Evolutionary conservation across 2,329 filamentous ascomycete species (phyloP), one percentile per base, ranked within the genome.

Genomic region (Apiospora arundinis): DNA sequence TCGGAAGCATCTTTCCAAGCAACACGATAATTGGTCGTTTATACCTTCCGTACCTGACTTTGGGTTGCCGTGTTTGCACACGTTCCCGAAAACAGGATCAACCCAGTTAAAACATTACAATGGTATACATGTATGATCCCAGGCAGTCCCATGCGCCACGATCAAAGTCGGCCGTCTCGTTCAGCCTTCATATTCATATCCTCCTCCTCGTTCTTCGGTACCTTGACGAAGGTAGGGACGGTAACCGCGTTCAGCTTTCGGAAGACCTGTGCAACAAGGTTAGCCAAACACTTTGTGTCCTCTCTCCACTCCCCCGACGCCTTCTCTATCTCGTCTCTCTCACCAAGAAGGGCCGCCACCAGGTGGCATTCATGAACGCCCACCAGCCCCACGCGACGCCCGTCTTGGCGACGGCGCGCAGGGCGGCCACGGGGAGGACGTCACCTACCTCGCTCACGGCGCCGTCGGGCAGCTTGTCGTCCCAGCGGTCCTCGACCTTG

Each of bases 401-500:
- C 16, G 48, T 45, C 32, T 11, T 40, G 56, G 48, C 12, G 28
- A 14, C 70, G 28, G 12, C 72, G 45, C 40, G 69, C 1, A 67
- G 32, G 18, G 42, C 23, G n/a, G n/a, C 14, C n/a, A 14, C 7
- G 23, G 23, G 49, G 12, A 67, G 8, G 28, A 12, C 12, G 46
- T n/a, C 63, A 52, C 76, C 81, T 74, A 82, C 81, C 73, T 82
- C 75, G n/a, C 75, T 78, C 46, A 83, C 71, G 0, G 73, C 73
- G 1, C 80, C 80, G 6, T 82, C 79, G 4, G 81, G 81, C 66
- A 83, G 71, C 48, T 79, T 79, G 42, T 78, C 79, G 70, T 83
- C 78, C 82, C 81, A 83, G 65, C 75, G 72, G 70, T 83, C 82
- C 72, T 81, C 81, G 48, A 83, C 78, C 68, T 74, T 79, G 3